Conservation (phyloP, 2,329 filamentous ascomycete genomes). For the Alternaria angustiovoidea region DNA sequence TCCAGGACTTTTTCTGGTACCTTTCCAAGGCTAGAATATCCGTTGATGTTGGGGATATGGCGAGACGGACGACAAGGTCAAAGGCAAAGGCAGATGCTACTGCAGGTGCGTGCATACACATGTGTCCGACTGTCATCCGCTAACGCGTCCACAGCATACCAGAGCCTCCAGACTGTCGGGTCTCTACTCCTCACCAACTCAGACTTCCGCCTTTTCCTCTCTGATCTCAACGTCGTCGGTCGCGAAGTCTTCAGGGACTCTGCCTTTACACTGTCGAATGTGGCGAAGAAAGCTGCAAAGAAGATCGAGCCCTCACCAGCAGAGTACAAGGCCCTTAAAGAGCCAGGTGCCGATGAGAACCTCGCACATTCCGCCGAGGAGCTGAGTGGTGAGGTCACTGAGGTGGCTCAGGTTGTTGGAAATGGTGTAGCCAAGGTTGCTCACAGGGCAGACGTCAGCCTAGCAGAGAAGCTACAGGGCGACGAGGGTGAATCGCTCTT, state of each 20-base stretch:
- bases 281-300: slow-evolving; percentile 77
- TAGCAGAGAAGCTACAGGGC: slow-evolving; percentile 75
- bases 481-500: slow-evolving; percentile 77
- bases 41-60: slow-evolving; percentile 71
- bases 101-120: slow-evolving; percentile 63
- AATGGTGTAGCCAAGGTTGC: slow-evolving; percentile 57
- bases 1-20: slow-evolving; percentile 93
- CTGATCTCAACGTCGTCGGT: slow-evolving; percentile 79
- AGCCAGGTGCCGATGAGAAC: slow-evolving; percentile 58
- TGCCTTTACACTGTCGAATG: slow-evolving; percentile 78
- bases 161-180: slow-evolving; percentile 83
- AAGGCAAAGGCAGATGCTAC: slow-evolving; percentile 75
- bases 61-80: slow-evolving; percentile 66
- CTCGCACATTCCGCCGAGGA: slow-evolving; percentile 67
- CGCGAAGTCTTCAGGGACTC: slow-evolving; percentile 88
- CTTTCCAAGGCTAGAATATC: slow-evolving; percentile 75
- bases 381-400: slow-evolving; percentile 60
- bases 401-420: slow-evolving; percentile 56
- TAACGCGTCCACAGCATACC: slow-evolving; percentile 66
- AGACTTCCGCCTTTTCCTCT: slow-evolving; percentile 86
- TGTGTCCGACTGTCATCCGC: neutral
- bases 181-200: slow-evolving; percentile 87
- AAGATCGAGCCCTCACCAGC: slow-evolving; percentile 73
- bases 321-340: slow-evolving; percentile 64
- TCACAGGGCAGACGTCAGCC: slow-evolving; percentile 71